Evolutionary conservation across 768 basidiomycete genomes (phyloP).

Genomic region (Inosperma sp.): DNA sequence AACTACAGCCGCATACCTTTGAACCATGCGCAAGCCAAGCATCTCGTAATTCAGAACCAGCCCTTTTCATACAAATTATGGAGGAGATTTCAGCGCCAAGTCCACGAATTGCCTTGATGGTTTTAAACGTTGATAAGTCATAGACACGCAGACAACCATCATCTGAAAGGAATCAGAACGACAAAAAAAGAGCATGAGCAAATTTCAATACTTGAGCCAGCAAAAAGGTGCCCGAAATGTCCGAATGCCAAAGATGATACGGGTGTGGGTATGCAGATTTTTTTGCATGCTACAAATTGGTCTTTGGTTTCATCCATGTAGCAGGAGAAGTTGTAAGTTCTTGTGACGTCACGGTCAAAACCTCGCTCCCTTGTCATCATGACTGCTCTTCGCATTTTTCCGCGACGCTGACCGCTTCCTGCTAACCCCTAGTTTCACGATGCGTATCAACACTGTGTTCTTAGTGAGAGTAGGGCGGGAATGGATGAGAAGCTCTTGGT

Average conservation of each 20-base stretch:
- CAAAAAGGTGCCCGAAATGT: constrained; percentile 46
- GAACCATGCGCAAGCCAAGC: constrained; percentile 67
- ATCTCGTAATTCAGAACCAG: constrained; percentile 39
- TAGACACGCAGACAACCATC: constrained; percentile 72
- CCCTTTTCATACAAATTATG: constrained; percentile 41
- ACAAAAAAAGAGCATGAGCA: too few relatives aligned
- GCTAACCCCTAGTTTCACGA: constrained; percentile 6
- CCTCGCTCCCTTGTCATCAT: too few relatives aligned
- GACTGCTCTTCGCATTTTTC: too few relatives aligned
- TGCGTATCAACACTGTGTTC: constrained; percentile 10
- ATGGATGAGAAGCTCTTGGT: neutral
- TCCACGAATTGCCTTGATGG: constrained; percentile 57
- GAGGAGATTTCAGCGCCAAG: constrained; percentile 61
- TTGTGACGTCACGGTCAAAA: too few relatives aligned
- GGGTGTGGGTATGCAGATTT: constrained; percentile 21
- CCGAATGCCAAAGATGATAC: constrained; percentile 53
- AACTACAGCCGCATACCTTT: too few relatives aligned
- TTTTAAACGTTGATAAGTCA: constrained; percentile 52
- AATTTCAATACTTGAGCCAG: constrained; percentile 62
- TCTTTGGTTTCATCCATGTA: constrained; percentile 6
- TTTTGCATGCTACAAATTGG: constrained; percentile 15
- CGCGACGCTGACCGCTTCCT: neutral
- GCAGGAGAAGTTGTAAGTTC: neutral
- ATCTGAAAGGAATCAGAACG: constrained; percentile 32
- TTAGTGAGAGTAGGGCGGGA: neutral